Base-by-base conservation (phyloP, 148 eudicot genomes). In the Vaccinium macrocarpon region DNA sequence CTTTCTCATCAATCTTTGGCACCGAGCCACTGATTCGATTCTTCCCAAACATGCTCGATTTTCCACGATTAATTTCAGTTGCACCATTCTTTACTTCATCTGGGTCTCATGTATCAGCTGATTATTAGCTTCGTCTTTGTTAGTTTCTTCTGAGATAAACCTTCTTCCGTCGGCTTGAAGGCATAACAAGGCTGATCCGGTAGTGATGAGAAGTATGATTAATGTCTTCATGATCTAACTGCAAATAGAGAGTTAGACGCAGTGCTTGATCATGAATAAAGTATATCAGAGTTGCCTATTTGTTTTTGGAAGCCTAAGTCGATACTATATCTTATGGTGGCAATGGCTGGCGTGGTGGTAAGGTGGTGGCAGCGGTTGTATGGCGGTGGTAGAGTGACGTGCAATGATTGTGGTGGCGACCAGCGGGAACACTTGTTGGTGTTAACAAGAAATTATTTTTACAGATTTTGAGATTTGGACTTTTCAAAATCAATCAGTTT, bases 181-280 rank as follows among this genome's bases (percentile, higher is more conserved):
- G 66, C 81, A 79, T n/a, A 79, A 19, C 19, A 79, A 35, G 15
- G 64, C 49, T 32, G 38, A 56, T 79, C 29, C 82, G 21, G 46
- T 32, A 32, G 35, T 35, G 70, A 57, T 32, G 82, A 80, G 25
- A 35, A 80, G 27, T 35, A 57, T 10, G 70, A 80, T 35, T 19
- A 61, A 57, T 35, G 10, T 59, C 51, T 56, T 80, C 82, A 38
- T 80, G 52, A 57, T 80, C 51, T 1, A 57, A 19, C 70, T 35
- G 51, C 25, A 57, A 13, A 21, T 80, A 53, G 64, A 55, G 55
- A n/a, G n/a, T n/a, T n/a, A 77, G 59, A 27, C 14, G 25, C 55
- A 46, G n/a, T 35, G 2, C 38, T 35, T n/a, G n/a, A n/a, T 35
- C 2, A 35, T 35, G 16, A 6, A 4, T 27, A 2, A 8, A 68